Evolutionary conservation across 495 filamentous ascomycete species (phyloP).

Genomic region (Rhypophila decipiens): DNA sequence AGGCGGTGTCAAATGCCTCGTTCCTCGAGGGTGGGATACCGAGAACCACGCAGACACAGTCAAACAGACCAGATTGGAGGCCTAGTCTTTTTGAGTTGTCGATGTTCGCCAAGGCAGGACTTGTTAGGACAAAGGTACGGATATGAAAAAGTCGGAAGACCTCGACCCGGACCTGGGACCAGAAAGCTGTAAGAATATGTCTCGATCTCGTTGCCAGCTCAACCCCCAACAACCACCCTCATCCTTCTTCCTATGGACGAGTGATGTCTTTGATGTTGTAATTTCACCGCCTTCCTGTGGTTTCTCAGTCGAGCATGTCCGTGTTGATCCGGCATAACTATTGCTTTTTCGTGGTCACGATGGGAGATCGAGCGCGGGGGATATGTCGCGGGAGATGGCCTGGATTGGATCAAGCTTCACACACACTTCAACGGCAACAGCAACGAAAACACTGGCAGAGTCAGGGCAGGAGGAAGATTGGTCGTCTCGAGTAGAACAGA

Average conservation of each 20-base stretch:
- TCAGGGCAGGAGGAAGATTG: background rate
- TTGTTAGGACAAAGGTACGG: background rate
- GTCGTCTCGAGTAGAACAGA: constrained; percentile 3
- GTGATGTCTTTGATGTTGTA: constrained; percentile 6
- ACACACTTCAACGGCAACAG: background rate
- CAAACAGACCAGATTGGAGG: too few species aligned
- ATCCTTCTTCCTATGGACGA: constrained; percentile 4
- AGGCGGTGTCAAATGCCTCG: too few species aligned
- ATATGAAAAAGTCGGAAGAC: too few species aligned
- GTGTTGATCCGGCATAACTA: constrained; percentile 13
- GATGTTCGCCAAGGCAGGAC: too few species aligned
- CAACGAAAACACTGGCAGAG: background rate
- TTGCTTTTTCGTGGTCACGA: constrained; percentile 8
- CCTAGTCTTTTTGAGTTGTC: too few species aligned
- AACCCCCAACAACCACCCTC: constrained; percentile 9
- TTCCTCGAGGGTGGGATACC: too few species aligned
- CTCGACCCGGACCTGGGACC: background rate
- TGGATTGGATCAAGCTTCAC: background rate
- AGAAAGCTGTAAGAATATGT: background rate
- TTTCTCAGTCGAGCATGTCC: constrained; percentile 8
- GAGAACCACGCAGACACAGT: too few species aligned
- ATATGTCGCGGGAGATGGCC: background rate
- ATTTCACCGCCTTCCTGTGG: constrained; percentile 11
- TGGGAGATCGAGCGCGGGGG: background rate
- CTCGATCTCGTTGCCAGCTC: background rate